Conservation (phyloP, 2,329 filamentous ascomycete species). For the Colletotrichum falcatum region DNA sequence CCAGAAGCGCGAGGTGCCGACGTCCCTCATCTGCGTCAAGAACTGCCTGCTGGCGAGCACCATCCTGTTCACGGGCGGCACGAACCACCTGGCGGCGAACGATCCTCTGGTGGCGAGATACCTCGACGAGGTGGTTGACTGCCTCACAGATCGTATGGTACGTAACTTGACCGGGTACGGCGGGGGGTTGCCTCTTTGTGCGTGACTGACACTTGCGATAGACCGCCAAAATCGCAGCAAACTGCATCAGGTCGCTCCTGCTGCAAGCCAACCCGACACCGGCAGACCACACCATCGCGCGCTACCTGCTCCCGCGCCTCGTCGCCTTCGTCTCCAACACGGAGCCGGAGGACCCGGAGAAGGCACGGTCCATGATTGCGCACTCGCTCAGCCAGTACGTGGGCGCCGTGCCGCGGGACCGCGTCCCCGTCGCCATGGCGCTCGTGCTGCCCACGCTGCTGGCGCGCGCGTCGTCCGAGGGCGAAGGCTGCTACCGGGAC, state of each 20-base stretch:
- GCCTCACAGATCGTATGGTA: constrained; percentile 82
- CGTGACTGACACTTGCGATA: constrained; percentile 47
- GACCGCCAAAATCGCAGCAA: constrained; percentile 90
- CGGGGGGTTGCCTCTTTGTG: background rate
- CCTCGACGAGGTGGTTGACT: constrained; percentile 85
- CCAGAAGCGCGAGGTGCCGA: constrained; percentile 79
- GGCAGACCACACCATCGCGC: constrained; percentile 79
- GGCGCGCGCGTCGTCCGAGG: constrained; percentile 75
- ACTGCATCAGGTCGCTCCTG: constrained; percentile 88
- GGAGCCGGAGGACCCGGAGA: constrained; percentile 81
- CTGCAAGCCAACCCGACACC: constrained; percentile 71
- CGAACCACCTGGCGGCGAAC: constrained; percentile 77
- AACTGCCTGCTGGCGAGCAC: constrained; percentile 91
- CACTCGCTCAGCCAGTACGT: constrained; percentile 83
- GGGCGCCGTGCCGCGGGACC: constrained; percentile 57
- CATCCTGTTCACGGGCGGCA: constrained; percentile 85
- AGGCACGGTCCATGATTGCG: constrained; percentile 76
- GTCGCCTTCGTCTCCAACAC: constrained; percentile 79
- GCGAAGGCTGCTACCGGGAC: constrained; percentile 72
- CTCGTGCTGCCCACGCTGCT: constrained; percentile 84
- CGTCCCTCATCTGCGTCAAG: constrained; percentile 89
- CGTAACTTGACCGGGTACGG: constrained; percentile 50
- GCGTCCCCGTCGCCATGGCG: constrained; percentile 73
- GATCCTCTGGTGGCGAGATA: constrained; percentile 82
- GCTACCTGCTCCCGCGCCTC: constrained; percentile 80